Evolutionary conservation across 257 asterid genomes (phyloP).

Genomic region (Solanum clarkiae): DNA sequence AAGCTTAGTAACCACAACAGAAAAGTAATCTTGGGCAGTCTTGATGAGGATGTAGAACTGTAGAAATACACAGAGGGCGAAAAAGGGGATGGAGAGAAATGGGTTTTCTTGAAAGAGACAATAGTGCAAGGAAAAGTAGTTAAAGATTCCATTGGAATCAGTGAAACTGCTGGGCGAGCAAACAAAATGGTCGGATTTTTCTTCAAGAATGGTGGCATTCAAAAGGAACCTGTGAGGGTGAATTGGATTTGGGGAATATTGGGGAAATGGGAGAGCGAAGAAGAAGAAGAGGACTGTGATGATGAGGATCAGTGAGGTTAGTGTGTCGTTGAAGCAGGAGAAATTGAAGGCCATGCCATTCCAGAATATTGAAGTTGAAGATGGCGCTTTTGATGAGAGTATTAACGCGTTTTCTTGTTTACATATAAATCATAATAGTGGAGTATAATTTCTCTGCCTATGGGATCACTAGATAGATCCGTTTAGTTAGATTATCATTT

Average conservation of each 20-base stretch:
- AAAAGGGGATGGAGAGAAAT: slow-evolving; percentile 52
- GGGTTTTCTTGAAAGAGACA: slow-evolving; percentile 44
- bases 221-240: slow-evolving; percentile 15
- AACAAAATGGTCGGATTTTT: slow-evolving; percentile 18
- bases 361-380: neutral
- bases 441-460: neutral
- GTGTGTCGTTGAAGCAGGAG: slow-evolving; percentile 18
- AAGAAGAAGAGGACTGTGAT: slow-evolving; percentile 36
- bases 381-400: neutral
- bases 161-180: slow-evolving; percentile 14
- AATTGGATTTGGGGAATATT: slow-evolving; percentile 8
- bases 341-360: slow-evolving; percentile 78
- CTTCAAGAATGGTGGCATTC: neutral
- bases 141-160: slow-evolving; percentile 45
- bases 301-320: slow-evolving; percentile 31
- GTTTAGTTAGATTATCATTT: too few relatives aligned
- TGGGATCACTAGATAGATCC: neutral
- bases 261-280: slow-evolving; percentile 10
- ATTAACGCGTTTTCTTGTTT: neutral
- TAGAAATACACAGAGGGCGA: slow-evolving; percentile 35
- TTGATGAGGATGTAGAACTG: slow-evolving; percentile 81
- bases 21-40: slow-evolving; percentile 87
- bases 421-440: neutral
- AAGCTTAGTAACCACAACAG: slow-evolving; percentile 76
- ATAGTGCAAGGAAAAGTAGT: slow-evolving; percentile 46